Base-by-base conservation (phyloP, 371 early-diverging fungal species). In the Umbelopsis sp. region DNA sequence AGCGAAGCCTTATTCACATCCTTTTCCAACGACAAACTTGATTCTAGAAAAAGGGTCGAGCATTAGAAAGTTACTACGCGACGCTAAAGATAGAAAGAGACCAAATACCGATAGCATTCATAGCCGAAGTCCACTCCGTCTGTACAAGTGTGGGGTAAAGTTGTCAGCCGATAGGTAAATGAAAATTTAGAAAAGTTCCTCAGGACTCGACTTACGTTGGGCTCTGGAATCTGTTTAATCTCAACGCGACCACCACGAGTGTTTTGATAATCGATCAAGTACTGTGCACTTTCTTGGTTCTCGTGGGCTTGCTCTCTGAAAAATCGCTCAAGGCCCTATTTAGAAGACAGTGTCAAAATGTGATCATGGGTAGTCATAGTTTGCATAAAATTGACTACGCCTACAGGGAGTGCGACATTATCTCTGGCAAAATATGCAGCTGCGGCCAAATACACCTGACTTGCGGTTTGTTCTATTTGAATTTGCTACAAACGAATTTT, bases 1-100 rank as follows among this genome's bases (percentile, higher is more conserved):
- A 90, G 70, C 25, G 89, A 72, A 29, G 85, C 78, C 63, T 84
- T 81, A 79, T 90, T 90, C 53, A 90, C 88, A 69, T 85, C 87
- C 53, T 81, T 81, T 67, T 81, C 81, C 20, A 81, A 66, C 24
- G 66, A 63, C 29, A 81, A 72, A 48, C 75, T 76, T 9, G 81
- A 70, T 65, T 81, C 81, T 73, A 72, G n/a, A 24, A 25, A 11
- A 51, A 9, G 22, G 9, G 4, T 20, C 24, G 29, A 3, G 24
- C 44, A 24, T 65, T 65, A n/a, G 32, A 18, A 20, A 65, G 48
- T 66, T 52, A 70, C 29, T 22, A 63, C 22, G 18, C 38, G 52
- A 14, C 12, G 18, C 29, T 52, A 41, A 29, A 48, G 51, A 16
- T 11, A 20, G 24, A 22, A 16, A 8, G 32, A 32, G 2, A 38